Conservation (phyloP, 176 grass and related monocot genomes). For the Saccharum officinarum region DNA sequence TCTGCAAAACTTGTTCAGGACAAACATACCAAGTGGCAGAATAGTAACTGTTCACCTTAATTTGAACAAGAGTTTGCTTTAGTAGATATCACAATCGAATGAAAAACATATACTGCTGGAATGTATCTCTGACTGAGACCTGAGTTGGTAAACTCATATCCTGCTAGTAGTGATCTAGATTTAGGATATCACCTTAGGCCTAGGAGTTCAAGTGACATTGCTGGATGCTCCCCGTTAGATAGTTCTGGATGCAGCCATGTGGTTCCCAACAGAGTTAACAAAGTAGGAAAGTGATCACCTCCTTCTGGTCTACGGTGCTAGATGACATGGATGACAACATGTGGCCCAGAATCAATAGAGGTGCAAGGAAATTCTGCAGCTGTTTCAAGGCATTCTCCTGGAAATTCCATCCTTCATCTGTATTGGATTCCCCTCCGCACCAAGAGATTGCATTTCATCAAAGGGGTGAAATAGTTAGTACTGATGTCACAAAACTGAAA, state of each 20-base stretch:
- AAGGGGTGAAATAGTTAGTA: background rate
- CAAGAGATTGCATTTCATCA: slow-evolving; percentile 2
- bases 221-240: too few relatives aligned
- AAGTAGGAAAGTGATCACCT: slow-evolving; percentile 49
- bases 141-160: too few relatives aligned
- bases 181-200: too few relatives aligned
- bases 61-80: slow-evolving; percentile 10
- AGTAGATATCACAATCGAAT: slow-evolving; percentile 14
- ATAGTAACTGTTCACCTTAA: background rate
- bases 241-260: too few relatives aligned
- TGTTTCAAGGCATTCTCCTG: slow-evolving; percentile 63
- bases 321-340: slow-evolving; percentile 66
- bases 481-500: background rate
- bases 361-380: slow-evolving; percentile 61
- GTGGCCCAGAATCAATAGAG: slow-evolving; percentile 66
- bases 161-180: too few relatives aligned
- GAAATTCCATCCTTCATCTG: slow-evolving; percentile 70
- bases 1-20: background rate
- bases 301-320: slow-evolving; percentile 72
- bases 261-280: background rate
- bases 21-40: slow-evolving; percentile 2
- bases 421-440: slow-evolving; percentile 59
- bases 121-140: too few relatives aligned
- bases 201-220: too few relatives aligned
- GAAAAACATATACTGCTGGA: slow-evolving; percentile 10